A percentile compares a stretch with the other conserved stretches of the same genome.
Evolutionary conservation across 2,329 filamentous ascomycete genomes (phyloP).

Genomic region (Nothophaeocryptopus gaeumannii): DNA sequence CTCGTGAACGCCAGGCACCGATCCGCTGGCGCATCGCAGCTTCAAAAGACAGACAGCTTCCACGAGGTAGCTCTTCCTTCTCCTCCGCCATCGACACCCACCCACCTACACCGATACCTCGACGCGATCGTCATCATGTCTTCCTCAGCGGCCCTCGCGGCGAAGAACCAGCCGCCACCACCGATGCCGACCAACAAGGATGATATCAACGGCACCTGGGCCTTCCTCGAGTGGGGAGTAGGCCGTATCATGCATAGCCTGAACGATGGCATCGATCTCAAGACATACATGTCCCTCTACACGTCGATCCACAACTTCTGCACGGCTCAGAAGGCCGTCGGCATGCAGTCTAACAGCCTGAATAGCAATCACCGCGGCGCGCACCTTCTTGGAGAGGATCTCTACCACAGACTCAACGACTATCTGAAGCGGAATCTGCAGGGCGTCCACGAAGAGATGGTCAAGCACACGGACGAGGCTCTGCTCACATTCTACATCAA

Average conservation of each 20-base stretch:
- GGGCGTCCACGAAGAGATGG: slow-evolving; percentile 68
- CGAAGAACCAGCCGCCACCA: slow-evolving; percentile 22
- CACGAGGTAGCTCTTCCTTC: not conserved
- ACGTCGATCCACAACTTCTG: slow-evolving; percentile 99
- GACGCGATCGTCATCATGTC: slow-evolving; percentile 25
- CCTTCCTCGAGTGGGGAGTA: slow-evolving; percentile 82
- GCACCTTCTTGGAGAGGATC: slow-evolving; percentile 89
- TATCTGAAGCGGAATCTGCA: slow-evolving; percentile 78
- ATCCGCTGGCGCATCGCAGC: too few species aligned
- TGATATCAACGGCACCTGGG: slow-evolving; percentile 58
- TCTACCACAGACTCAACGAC: slow-evolving; percentile 85
- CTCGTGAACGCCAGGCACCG: too few species aligned
- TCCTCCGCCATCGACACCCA: slow-evolving; percentile 6
- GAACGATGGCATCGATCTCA: slow-evolving; percentile 89
- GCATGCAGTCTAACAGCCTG: slow-evolving; percentile 47
- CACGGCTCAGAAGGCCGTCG: slow-evolving; percentile 90
- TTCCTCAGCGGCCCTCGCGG: slow-evolving; percentile 20
- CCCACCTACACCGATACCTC: slow-evolving; percentile 2
- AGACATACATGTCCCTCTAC: slow-evolving; percentile 96
- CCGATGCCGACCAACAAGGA: slow-evolving; percentile 38
- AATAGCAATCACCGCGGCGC: slow-evolving; percentile 70
- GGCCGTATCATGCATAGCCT: slow-evolving; percentile 91
- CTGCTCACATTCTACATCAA: slow-evolving; percentile 90
- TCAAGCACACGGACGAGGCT: slow-evolving; percentile 82
- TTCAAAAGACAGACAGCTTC: too few species aligned